phyloP scores from a whole-genome alignment of 2,329 filamentous ascomycete species.

The Lecanicillium sp. region DNA sequence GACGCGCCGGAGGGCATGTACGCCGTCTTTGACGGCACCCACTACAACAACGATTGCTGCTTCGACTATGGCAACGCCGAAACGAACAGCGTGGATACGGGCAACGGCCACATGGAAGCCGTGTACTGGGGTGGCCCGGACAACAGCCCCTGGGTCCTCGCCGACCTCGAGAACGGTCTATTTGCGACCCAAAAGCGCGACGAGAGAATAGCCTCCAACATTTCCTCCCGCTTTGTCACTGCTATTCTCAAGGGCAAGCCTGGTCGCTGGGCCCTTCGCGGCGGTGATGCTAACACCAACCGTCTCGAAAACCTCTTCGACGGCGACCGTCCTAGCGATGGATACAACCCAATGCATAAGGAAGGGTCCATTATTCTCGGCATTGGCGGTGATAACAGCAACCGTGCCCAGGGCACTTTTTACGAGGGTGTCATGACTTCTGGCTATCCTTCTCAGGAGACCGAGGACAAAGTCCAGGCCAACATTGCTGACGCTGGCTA shows the following conservation, averaged over 20 bases:
- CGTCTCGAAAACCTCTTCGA: slow-evolving; percentile 52
- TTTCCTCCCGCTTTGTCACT: slow-evolving; percentile 51
- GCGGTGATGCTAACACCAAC: slow-evolving; percentile 49
- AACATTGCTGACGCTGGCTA: slow-evolving; percentile 57
- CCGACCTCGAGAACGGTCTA: slow-evolving; percentile 61
- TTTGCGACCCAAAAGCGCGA: slow-evolving; percentile 49
- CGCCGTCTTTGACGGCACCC: slow-evolving; percentile 52
- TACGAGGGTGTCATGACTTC: slow-evolving; percentile 61
- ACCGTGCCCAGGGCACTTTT: slow-evolving; percentile 54
- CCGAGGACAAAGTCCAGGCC: slow-evolving; percentile 52
- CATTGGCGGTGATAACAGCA: slow-evolving; percentile 63
- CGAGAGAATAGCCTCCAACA: slow-evolving; percentile 47
- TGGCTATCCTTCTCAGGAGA: slow-evolving; percentile 54
- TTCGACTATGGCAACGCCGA: slow-evolving; percentile 56
- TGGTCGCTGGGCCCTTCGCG: slow-evolving; percentile 54
- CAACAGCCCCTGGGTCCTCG: slow-evolving; percentile 61
- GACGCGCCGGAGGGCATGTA: slow-evolving; percentile 56
- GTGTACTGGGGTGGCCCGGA: slow-evolving; percentile 61
- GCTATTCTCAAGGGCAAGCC: slow-evolving; percentile 50
- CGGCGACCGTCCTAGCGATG: slow-evolving; percentile 47
- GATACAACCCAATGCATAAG: slow-evolving; percentile 59
- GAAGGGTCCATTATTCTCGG: slow-evolving; percentile 63
- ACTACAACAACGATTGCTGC: slow-evolving; percentile 52
- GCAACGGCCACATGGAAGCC: slow-evolving; percentile 62
- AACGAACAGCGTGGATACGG: slow-evolving; percentile 45